phyloP scores from a whole-genome alignment of 768 basidiomycete genomes.

The Hericium coralloides region DNA sequence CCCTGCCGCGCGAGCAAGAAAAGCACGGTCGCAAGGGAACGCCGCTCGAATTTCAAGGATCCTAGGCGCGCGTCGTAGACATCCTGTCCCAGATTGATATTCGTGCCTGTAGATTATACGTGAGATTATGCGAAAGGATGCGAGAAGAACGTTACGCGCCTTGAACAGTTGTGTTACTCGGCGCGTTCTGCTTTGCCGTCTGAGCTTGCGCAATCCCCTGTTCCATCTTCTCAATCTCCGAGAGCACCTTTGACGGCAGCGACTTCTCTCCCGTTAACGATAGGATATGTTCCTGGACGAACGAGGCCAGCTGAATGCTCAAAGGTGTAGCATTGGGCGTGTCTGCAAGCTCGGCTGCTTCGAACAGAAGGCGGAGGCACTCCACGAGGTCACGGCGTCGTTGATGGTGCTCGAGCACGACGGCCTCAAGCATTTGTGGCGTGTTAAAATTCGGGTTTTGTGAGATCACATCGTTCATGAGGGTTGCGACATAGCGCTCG shows the following conservation, averaged over 20 bases:
- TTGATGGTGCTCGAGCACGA: constrained; percentile 60
- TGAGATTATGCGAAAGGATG: not conserved
- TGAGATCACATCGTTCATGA: constrained; percentile 55
- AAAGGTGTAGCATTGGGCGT: constrained; percentile 36
- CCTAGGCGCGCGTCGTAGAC: constrained; percentile 61
- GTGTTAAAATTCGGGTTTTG: constrained; percentile 56
- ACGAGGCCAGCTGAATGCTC: constrained; percentile 43
- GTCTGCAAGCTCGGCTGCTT: constrained; percentile 45
- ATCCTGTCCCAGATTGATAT: constrained; percentile 51
- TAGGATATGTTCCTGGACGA: constrained; percentile 38
- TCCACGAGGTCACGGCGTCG: constrained; percentile 64
- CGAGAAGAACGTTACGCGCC: constrained; percentile 29
- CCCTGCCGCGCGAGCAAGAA: constrained; percentile 57
- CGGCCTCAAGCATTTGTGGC: constrained; percentile 51
- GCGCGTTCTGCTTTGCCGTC: constrained; percentile 51
- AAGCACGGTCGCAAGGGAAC: constrained; percentile 54
- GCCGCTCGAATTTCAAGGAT: constrained; percentile 67
- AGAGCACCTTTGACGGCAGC: constrained; percentile 48
- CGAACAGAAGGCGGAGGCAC: constrained; percentile 60
- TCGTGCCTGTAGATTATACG: constrained; percentile 23
- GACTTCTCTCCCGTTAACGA: constrained; percentile 26
- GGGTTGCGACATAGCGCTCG: constrained; percentile 67
- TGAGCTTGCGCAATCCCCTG: constrained; percentile 44
- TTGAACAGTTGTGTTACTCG: constrained; percentile 48
- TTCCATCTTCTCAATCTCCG: constrained; percentile 54